phyloP scores from a whole-genome alignment of 2,329 filamentous ascomycete species.

The Alternaria triticimaculans region DNA sequence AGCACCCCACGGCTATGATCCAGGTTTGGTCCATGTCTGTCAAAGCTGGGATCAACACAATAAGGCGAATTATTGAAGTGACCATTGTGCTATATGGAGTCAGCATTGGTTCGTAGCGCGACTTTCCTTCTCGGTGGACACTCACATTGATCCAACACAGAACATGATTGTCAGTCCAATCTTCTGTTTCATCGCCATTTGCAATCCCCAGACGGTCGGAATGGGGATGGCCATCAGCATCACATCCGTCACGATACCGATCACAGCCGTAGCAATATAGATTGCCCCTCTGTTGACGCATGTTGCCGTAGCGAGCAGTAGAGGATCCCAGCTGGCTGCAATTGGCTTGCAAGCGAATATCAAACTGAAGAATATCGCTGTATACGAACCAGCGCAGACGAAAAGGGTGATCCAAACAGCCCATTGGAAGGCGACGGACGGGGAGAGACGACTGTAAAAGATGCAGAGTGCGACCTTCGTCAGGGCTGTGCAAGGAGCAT shows the following conservation, averaged over 20 bases:
- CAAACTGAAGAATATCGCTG: constrained; percentile 29
- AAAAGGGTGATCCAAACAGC: constrained; percentile 21
- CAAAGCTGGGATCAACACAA: constrained; percentile 20
- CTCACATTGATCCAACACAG: constrained; percentile 26
- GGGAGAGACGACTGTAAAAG: constrained; percentile 27
- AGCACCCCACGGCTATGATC: constrained; percentile 15
- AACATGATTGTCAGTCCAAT: constrained; percentile 26
- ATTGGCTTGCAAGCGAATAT: constrained; percentile 33
- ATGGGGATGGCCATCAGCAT: constrained; percentile 25
- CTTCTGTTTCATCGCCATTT: constrained; percentile 29
- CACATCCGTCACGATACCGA: constrained; percentile 28
- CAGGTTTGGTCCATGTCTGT: constrained; percentile 22
- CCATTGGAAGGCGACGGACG: constrained; percentile 10
- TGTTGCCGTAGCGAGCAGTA: constrained; percentile 11
- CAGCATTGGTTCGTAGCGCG: background rate
- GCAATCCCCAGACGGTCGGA: constrained; percentile 23
- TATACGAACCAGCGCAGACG: constrained; percentile 25
- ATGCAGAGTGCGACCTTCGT: constrained; percentile 26
- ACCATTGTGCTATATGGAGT: constrained; percentile 18
- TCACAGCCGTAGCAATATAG: constrained; percentile 28
- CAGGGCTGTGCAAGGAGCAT: constrained; percentile 19
- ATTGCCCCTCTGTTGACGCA: constrained; percentile 29
- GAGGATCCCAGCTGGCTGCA: constrained; percentile 25
- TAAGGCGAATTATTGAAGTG: constrained; percentile 19
- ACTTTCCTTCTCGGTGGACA: background rate